phyloP scores from a whole-genome alignment of 768 basidiomycete genomes.

The Hebeloma cylindrosporum region DNA sequence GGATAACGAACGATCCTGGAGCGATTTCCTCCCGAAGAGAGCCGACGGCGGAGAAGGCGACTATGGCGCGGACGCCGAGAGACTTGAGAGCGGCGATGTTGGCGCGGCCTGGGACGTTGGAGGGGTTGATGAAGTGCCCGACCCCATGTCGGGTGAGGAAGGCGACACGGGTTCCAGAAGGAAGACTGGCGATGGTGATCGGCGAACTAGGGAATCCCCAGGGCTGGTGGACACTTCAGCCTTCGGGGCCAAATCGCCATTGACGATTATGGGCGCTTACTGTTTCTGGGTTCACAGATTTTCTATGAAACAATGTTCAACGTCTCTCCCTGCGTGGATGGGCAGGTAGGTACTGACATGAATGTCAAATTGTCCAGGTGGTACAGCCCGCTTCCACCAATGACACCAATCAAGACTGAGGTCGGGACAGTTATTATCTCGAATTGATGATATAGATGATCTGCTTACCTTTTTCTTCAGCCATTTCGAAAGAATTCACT shows the following conservation, averaged over 20 bases:
- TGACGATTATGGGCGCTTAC: constrained; percentile 51
- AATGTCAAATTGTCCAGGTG: constrained; percentile 88
- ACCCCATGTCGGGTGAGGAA: constrained; percentile 90
- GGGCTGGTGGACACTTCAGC: constrained; percentile 50
- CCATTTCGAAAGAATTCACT: too few relatives aligned
- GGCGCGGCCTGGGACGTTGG: constrained; percentile 79
- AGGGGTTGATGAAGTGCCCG: constrained; percentile 79
- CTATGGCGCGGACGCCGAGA: constrained; percentile 83
- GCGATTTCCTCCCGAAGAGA: constrained; percentile 91
- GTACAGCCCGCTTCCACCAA: constrained; percentile 92
- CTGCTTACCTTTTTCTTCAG: constrained; percentile 20
- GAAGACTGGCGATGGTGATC: constrained; percentile 87
- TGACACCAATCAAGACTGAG: constrained; percentile 83
- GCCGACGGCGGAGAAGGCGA: constrained; percentile 96
- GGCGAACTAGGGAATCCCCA: constrained; percentile 93
- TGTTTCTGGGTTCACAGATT: constrained; percentile 78
- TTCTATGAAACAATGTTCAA: constrained; percentile 39
- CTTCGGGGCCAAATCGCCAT: background rate
- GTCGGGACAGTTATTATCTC: too few relatives aligned
- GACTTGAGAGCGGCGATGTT: constrained; percentile 96
- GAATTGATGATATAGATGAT: background rate
- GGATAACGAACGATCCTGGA: constrained; percentile 87
- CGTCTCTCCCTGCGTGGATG: background rate
- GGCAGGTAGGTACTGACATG: constrained; percentile 51
- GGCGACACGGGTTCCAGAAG: constrained; percentile 77